A percentile compares a stretch with the other conserved stretches of the same genome.
Evolutionary conservation across 371 early-diverging fungal species (phyloP).

Genomic region (Racocetra persica): DNA sequence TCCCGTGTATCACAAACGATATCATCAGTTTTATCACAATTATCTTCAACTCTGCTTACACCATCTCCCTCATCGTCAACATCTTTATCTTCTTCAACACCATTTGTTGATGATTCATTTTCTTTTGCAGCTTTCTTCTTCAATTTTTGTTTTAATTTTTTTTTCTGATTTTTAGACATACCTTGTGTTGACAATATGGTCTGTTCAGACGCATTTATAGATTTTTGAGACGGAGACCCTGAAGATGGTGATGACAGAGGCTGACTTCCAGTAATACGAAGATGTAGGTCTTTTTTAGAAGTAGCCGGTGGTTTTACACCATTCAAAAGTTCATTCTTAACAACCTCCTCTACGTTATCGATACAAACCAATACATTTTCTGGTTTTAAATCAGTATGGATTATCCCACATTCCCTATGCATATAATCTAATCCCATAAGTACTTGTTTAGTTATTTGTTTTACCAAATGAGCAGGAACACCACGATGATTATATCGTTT

Average conservation of each 20-base stretch:
- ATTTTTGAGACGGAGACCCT: conserved; percentile 13
- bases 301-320: conserved; percentile 28
- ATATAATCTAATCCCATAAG: conserved; percentile 92
- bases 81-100: conserved; percentile 10
- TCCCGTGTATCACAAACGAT: background rate
- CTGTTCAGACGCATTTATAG: conserved; percentile 15
- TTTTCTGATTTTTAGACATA: conserved; percentile 53
- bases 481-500: conserved; percentile 80
- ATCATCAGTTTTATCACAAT: background rate
- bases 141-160: conserved; percentile 50
- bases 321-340: conserved; percentile 40
- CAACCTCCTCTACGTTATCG: conserved; percentile 78
- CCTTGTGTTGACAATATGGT: conserved; percentile 32
- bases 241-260: conserved; percentile 39
- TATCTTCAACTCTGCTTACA: conserved; percentile 23
- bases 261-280: conserved; percentile 37
- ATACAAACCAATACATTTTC: conserved; percentile 94
- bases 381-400: conserved; percentile 98
- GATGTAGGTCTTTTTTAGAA: background rate
- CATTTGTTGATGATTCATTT: conserved; percentile 36
- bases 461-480: conserved; percentile 85
- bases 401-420: conserved; percentile 96
- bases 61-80: background rate
- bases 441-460: conserved; percentile 86
- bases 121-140: conserved; percentile 46